A percentile compares a stretch with the other conserved stretches of the same genome.
Conservation (phyloP, 1,284 basidiomycete genomes). For the Ustilago shanxiensis region DNA sequence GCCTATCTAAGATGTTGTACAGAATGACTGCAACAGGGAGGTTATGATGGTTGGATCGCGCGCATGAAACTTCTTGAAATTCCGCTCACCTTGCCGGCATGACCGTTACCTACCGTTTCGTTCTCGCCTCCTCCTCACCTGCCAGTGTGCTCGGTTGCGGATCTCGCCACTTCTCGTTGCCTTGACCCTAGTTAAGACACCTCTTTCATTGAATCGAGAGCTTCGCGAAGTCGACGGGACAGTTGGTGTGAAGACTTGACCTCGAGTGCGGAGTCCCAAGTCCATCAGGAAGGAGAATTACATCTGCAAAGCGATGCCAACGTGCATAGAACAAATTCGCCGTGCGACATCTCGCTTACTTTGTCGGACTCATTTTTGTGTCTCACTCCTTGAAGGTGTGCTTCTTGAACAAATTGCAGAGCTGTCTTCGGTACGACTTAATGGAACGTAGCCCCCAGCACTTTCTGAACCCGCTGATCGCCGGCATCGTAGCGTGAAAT, state of each 20-base stretch:
- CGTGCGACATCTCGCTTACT: constrained; percentile 1
- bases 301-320: constrained; percentile 17
- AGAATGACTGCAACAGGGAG: background rate
- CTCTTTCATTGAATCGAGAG: too few relatives aligned
- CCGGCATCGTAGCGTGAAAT: background rate
- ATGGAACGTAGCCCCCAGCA: too few relatives aligned
- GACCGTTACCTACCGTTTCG: background rate
- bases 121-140: background rate
- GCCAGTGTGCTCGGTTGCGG: background rate
- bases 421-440: background rate
- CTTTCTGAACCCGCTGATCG: background rate
- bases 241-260: background rate
- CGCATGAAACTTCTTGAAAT: constrained; percentile 9
- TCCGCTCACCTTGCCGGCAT: constrained; percentile 8
- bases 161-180: too few relatives aligned
- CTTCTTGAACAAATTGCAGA: background rate
- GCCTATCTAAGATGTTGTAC: too few relatives aligned
- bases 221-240: too few relatives aligned
- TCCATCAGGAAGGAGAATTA: background rate
- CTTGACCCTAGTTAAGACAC: too few relatives aligned
- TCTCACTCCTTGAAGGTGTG: background rate
- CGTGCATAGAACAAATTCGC: constrained; percentile 12
- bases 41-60: constrained; percentile 4
- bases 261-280: background rate
- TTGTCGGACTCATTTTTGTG: background rate